Evolutionary conservation across 2,329 filamentous ascomycete genomes (phyloP), one percentile per base, ranked within the genome.

Genomic region (Aureobasidium subglaciale): DNA sequence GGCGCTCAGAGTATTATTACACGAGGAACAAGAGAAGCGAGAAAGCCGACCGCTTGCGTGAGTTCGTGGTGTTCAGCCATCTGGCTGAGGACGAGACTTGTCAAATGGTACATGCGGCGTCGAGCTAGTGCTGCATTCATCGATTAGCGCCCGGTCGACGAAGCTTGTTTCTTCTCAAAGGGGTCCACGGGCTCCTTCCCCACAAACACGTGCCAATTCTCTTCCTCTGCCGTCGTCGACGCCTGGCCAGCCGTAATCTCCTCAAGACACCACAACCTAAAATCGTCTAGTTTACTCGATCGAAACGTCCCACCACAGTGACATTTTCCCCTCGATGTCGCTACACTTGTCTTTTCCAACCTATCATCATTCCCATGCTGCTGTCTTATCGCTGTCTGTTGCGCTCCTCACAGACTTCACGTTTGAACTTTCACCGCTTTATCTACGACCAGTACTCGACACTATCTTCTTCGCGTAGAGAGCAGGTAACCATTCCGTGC

Each of bases 401-500:
- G 45, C 45, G 45, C 32, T 18, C 45, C n/a, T 8, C 5, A 4
- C 9, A 37, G n/a, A 30, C 48, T 2, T 18, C 6, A 8, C 11
- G 2, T 4, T 16, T 10, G 15, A 29, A 40, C n/a, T 15, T 7
- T 25, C 18, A 16, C 50, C 18, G 18, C 29, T 5, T 52, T 7
- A 6, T 11, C 34, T 6, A 11, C 29, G 20, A 10, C 27, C 35
- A 29, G 2, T 59, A 59, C 25, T 59, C 57, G 4, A 53, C 46
- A 10, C 35, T 52, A 9, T 48, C 42, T 27, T 54, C 52, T 22
- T 61, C 63, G 37, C 60, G 55, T 41, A 58, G 54, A 42, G 68
- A 73, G 53, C 60, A 63, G 16, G 55, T 74, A 56, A 59, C 55
- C 24, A 64, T 75, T 13, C 66, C 69, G 10, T 73, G 68, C 60